These are phyloP conservation scores for Rhizophlyctis rosea DNA, from an alignment of 192 early-diverging fungal genomes.

Conservation along the genomic window DNA sequence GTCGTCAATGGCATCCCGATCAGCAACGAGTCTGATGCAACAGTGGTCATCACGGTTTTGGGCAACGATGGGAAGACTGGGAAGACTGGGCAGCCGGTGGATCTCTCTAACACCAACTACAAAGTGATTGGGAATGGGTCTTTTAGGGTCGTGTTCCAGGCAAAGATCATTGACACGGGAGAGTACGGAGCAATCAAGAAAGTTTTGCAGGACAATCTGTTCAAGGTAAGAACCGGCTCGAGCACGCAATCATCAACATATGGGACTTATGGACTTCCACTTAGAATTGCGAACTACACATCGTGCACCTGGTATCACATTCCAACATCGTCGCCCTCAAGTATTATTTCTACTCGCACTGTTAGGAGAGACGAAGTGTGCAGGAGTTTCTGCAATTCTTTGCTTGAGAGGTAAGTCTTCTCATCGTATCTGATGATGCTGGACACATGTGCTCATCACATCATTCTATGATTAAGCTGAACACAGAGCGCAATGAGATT, in stretches of 20 bases:
- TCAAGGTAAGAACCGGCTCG: conserved; percentile 89
- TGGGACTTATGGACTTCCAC: too few relatives aligned
- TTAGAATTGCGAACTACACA: conserved; percentile 88
- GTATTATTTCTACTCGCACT: conserved; percentile 93
- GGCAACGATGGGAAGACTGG: conserved; percentile 86
- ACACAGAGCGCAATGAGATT: too few relatives aligned
- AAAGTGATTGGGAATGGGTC: conserved; percentile 96
- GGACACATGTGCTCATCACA: too few relatives aligned
- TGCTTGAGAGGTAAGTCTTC: too few relatives aligned
- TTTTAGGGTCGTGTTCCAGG: conserved; percentile 97
- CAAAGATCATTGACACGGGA: conserved; percentile 72
- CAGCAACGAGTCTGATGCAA: conserved; percentile 39
- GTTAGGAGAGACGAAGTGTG: conserved; percentile 95
- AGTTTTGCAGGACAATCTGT: conserved; percentile 96
- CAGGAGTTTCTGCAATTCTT: too few relatives aligned
- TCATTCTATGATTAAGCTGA: too few relatives aligned
- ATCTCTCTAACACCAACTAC: conserved; percentile 86
- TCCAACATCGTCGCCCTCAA: conserved; percentile 88
- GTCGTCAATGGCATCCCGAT: conserved; percentile 56
- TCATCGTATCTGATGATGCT: too few relatives aligned
- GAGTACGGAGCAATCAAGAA: conserved; percentile 97
- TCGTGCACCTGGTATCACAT: conserved; percentile 89
- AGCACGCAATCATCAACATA: too few relatives aligned
- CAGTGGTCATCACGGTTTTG: conserved; percentile 51
- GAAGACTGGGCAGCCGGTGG: conserved; percentile 79